Evolutionary conservation across 2,329 filamentous ascomycete genomes (phyloP).

Genomic region (Chrysoporthe cubensis): DNA sequence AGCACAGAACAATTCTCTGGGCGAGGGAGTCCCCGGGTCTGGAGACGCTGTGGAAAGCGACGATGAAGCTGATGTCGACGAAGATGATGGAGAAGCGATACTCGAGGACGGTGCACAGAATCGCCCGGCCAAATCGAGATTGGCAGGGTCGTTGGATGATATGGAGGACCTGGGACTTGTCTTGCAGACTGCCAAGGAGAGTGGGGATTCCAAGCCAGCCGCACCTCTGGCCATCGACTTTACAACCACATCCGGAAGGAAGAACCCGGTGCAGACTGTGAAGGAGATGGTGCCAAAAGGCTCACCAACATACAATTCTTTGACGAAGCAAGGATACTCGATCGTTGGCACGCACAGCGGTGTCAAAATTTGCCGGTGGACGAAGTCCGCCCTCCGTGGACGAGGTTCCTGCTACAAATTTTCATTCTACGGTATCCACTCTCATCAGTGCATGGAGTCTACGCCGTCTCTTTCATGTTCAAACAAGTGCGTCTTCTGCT

Average conservation of each 20-base stretch:
- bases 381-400: slow-evolving; percentile 91
- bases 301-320: slow-evolving; percentile 83
- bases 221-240: slow-evolving; percentile 81
- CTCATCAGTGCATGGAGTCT: slow-evolving; percentile 97
- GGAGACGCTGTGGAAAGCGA: slow-evolving; percentile 86
- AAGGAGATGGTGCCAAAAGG: slow-evolving; percentile 96
- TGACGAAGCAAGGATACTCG: slow-evolving; percentile 95
- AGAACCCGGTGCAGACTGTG: slow-evolving; percentile 49
- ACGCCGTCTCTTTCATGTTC: slow-evolving; percentile 94
- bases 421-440: slow-evolving; percentile 95
- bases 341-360: slow-evolving; percentile 95
- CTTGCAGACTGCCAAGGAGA: slow-evolving; percentile 52
- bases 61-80: slow-evolving; percentile 68
- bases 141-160: slow-evolving; percentile 65
- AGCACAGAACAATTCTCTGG: slow-evolving; percentile 61
- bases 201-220: slow-evolving; percentile 38
- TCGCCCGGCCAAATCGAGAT: slow-evolving; percentile 47
- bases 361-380: slow-evolving; percentile 98
- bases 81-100: slow-evolving; percentile 57
- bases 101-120: slow-evolving; percentile 52
- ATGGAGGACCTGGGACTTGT: slow-evolving; percentile 81
- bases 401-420: slow-evolving; percentile 97
- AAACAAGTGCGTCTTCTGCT: slow-evolving; percentile 99
- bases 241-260: slow-evolving; percentile 57
- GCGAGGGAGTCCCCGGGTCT: slow-evolving; percentile 73